Evolutionary conservation across 2,329 filamentous ascomycete species (phyloP).

Genomic region (Talaromyces sp.): DNA sequence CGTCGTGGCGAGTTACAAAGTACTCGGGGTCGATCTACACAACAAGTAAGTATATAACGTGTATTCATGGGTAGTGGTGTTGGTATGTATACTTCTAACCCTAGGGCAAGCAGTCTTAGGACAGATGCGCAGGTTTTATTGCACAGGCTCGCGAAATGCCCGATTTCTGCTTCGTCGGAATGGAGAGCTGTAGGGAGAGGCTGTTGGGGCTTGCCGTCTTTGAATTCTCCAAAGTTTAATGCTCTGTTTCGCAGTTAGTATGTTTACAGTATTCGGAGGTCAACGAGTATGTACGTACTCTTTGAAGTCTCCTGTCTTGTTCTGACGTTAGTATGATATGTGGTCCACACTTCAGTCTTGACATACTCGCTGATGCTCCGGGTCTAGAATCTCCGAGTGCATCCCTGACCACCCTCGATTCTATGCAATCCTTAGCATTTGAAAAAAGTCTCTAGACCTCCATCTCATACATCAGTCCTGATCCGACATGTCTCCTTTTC

Average conservation of each 20-base stretch:
- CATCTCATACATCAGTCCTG: constrained; percentile 49
- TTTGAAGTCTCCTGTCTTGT: constrained; percentile 75
- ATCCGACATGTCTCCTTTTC: constrained; percentile 75
- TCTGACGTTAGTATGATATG: constrained; percentile 2
- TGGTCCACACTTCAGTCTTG: background rate
- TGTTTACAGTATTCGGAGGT: background rate
- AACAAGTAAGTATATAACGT: background rate
- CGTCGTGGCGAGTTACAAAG: constrained; percentile 59
- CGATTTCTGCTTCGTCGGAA: constrained; percentile 56
- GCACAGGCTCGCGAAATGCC: constrained; percentile 64
- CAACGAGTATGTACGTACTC: constrained; percentile 51
- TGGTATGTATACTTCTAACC: constrained; percentile 54
- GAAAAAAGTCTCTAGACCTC: background rate
- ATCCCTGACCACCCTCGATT: constrained; percentile 88
- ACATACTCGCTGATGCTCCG: constrained; percentile 68
- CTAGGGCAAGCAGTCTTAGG: constrained; percentile 70
- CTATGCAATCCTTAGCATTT: constrained; percentile 31
- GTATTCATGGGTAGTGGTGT: background rate
- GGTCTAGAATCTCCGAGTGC: constrained; percentile 83
- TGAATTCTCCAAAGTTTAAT: constrained; percentile 85
- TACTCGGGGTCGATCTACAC: constrained; percentile 44
- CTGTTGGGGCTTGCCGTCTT: constrained; percentile 64
- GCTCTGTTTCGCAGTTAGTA: constrained; percentile 49
- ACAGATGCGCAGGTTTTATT: constrained; percentile 67
- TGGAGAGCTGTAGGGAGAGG: constrained; percentile 64